Conservation (phyloP, 495 filamentous ascomycete genomes). For the Astrothelium macrocarpum region DNA sequence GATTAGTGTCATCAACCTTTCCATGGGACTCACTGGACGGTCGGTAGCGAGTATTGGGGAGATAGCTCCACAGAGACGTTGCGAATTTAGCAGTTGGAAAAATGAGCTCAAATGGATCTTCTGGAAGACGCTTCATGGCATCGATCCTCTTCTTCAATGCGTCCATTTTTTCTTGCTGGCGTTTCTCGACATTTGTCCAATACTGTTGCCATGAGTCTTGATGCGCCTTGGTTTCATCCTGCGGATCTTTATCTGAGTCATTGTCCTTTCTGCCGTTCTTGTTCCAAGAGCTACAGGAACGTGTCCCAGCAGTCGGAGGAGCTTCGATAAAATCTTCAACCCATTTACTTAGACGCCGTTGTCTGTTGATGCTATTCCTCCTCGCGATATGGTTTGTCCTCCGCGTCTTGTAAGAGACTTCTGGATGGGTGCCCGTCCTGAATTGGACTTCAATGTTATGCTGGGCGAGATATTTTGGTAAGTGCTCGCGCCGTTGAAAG, state of each 20-base stretch:
- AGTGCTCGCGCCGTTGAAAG: background rate
- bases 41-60: background rate
- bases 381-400: background rate
- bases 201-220: background rate
- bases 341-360: background rate
- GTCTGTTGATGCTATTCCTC: constrained; percentile 1
- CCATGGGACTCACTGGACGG: background rate
- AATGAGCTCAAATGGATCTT: background rate
- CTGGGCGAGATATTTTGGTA: background rate
- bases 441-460: background rate
- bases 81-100: background rate
- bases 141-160: background rate
- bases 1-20: background rate
- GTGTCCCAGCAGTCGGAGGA: background rate
- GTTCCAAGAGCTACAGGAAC: background rate
- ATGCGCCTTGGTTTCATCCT: background rate
- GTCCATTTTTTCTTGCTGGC: background rate
- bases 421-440: background rate
- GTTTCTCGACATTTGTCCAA: background rate
- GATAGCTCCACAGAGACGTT: background rate
- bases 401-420: background rate
- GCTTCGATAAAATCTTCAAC: constrained; percentile 1
- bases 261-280: background rate
- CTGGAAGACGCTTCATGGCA: background rate
- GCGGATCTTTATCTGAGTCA: background rate